Conservation (phyloP, 257 asterid genomes). For the Solanum sitiens region DNA sequence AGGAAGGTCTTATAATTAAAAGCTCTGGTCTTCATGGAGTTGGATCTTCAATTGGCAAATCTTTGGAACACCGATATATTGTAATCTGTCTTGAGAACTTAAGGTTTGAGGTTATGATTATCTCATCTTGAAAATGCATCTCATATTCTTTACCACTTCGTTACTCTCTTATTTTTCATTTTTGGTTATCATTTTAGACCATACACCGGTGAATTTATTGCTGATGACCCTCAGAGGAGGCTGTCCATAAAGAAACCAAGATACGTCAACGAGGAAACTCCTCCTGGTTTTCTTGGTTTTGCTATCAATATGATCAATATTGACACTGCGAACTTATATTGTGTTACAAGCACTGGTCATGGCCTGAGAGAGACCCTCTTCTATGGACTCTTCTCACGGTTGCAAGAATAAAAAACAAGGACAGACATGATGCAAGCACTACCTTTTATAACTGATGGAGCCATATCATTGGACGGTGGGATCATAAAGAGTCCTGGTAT, state of each 20-base stretch:
- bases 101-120: slow-evolving; percentile 31
- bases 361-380: slow-evolving; percentile 85
- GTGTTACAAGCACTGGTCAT: slow-evolving; percentile 26
- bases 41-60: slow-evolving; percentile 39
- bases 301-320: slow-evolving; percentile 80
- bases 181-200: slow-evolving; percentile 40
- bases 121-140: neutral
- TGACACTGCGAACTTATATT: slow-evolving; percentile 29
- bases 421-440: slow-evolving; percentile 66
- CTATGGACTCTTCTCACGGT: slow-evolving; percentile 50
- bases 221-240: slow-evolving; percentile 69
- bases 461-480: slow-evolving; percentile 93
- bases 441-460: slow-evolving; percentile 40
- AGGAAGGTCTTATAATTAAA: slow-evolving; percentile 33
- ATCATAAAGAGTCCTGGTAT: slow-evolving; percentile 35
- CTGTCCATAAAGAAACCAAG: slow-evolving; percentile 62
- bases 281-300: slow-evolving; percentile 81
- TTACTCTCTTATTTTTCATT: neutral
- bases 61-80: slow-evolving; percentile 40
- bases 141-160: neutral
- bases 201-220: slow-evolving; percentile 51
- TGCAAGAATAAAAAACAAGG: slow-evolving; percentile 77
- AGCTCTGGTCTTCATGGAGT: slow-evolving; percentile 48
- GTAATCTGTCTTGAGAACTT: slow-evolving; percentile 63
- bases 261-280: slow-evolving; percentile 46